Evolutionary conservation across 2,329 filamentous ascomycete species (phyloP), one percentile per base, ranked within the genome.

Genomic region (Hymenoscyphus occultus): DNA sequence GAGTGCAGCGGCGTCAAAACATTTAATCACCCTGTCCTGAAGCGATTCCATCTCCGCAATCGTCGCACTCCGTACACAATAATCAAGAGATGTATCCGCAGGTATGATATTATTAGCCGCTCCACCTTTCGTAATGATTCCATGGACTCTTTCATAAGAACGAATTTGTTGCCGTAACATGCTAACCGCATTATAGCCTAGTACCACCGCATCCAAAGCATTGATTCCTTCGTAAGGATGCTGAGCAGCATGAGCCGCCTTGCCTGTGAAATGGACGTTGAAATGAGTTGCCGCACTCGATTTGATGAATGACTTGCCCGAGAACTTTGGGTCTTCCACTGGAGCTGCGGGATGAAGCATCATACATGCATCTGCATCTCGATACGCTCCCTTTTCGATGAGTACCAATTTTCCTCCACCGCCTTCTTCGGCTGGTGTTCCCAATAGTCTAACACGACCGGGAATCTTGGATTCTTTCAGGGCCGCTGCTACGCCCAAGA

Each of bases 331-430:
- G 14, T 63, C 42, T 12, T 39, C 10, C 19, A 56, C 28, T 9
- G 35, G 42, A 51, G 62, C 59, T 31, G 58, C 59, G 9, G 65
- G 67, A 64, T 80, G 78, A 1, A 75, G 72, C 79, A 82, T 82
- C n/a, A 82, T 65, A 4, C 75, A 72, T 6, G 70, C 71, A 58
- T 76, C 71, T 51, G 78, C 73, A 48, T 77, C 75, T 48, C 73
- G 69, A 70, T 80, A 82, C 5, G 80, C 78, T 9, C 80, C 79
- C 5, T 78, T 78, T 31, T 79, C 71, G 6, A 82, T 73, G 32
- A 82, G 71, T 32, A 76, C 77, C 59, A 81, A 75, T 68, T 82
- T 82, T 31, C 80, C 72, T 19, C 71, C 71, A 19, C 71, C 72
- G 5, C 69, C 68, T 65, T 74, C 72, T 42, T 74, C 72, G 10